Base-by-base conservation (phyloP, 2,329 filamentous ascomycete species). In the Gliomastix tumulicola region DNA sequence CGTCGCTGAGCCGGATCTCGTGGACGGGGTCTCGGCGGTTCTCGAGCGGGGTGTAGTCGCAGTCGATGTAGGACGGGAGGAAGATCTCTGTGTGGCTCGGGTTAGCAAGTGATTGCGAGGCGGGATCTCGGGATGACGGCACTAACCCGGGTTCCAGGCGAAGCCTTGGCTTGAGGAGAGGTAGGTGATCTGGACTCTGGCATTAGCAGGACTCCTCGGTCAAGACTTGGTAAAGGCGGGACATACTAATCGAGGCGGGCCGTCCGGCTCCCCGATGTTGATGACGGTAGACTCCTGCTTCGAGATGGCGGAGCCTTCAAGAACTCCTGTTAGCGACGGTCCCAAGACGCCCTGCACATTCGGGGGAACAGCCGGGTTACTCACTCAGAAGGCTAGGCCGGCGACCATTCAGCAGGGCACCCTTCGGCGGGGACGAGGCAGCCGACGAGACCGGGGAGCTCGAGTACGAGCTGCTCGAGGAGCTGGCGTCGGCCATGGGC, bases 251-350 rank as follows among this genome's bases (percentile, higher is more conserved):
- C 82, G 71, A 44, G 82, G 80, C 44, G 78, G 74, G n/a, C 79
- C 81, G 45, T 88, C 82, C 18, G 79, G 77, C 44, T 84, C 76
- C 30, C 82, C 84, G 46, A 90, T 78, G 55, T 88, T 85, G 57
- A 89, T 79, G 32, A 88, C 82, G n/a, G 81, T 88, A 51, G 82
- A 82, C 59, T 88, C 82, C 48, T 84, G 74, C 56, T 84, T 79
- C 31, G 78, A 78, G 42, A 89, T 69, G 15, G 83, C 81, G 30
- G 77, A 74, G 57, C 84, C 84, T 88, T 10, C 2, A 7, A 8
- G n/a, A 15, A 16, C 18, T 9, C 17, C 6, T 10, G 20, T 32
- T 27, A 38, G 36, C n/a, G n/a, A n/a, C n/a, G n/a, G n/a, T n/a
- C n/a, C n/a, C n/a, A n/a, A n/a, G n/a, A n/a, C n/a, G n/a, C n/a